phyloP scores from a whole-genome alignment of 2,329 filamentous ascomycete genomes.

The Kalmusia sp. region DNA sequence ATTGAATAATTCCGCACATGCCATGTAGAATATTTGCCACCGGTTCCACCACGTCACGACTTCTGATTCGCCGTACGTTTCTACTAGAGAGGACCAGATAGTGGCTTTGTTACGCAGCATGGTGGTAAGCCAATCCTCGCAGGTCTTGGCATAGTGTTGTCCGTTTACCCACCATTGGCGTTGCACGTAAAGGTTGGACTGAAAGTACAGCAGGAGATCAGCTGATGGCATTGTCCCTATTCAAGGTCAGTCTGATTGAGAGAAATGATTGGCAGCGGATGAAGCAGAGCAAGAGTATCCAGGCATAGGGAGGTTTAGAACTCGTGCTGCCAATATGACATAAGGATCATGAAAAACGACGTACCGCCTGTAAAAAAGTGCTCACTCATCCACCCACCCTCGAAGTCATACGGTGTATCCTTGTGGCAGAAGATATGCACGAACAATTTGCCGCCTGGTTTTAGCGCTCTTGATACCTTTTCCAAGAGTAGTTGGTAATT shows the following conservation, averaged over 20 bases:
- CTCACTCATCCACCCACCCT: slow-evolving; percentile 76
- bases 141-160: slow-evolving; percentile 72
- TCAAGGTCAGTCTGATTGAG: background rate
- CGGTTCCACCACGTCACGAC: slow-evolving; percentile 70
- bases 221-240: slow-evolving; percentile 65
- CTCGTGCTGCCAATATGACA: too few species aligned
- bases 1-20: slow-evolving; percentile 73
- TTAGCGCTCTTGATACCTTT: slow-evolving; percentile 67
- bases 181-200: slow-evolving; percentile 65
- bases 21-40: slow-evolving; percentile 77
- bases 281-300: too few species aligned
- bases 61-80: slow-evolving; percentile 69
- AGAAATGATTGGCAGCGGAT: background rate
- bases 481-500: slow-evolving; percentile 73
- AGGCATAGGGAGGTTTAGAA: too few species aligned
- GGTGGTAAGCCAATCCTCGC: slow-evolving; percentile 71
- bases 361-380: slow-evolving; percentile 78
- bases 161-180: slow-evolving; percentile 77
- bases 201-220: slow-evolving; percentile 72
- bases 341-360: background rate
- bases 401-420: slow-evolving; percentile 72
- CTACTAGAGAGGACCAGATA: slow-evolving; percentile 69
- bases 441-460: slow-evolving; percentile 70
- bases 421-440: slow-evolving; percentile 73
- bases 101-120: slow-evolving; percentile 65